These are phyloP conservation scores for Epichloe glyceriae DNA, from an alignment of 2,329 filamentous ascomycete species.

Conservation along the genomic window DNA sequence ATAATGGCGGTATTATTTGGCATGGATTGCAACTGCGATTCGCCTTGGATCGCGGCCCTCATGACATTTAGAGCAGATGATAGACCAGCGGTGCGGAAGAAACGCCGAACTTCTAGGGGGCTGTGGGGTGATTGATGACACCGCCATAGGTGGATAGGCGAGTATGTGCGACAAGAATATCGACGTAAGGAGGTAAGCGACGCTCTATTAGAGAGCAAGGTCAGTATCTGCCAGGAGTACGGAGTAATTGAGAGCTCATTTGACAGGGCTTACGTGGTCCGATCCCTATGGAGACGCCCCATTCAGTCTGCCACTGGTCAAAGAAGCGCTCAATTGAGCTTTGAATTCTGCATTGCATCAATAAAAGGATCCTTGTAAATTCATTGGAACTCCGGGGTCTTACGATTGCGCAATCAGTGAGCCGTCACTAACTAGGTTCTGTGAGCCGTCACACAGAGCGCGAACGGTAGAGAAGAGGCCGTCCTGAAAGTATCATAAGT, in stretches of 20 bases:
- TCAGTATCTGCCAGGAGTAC: neutral
- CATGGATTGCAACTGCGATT: slow-evolving; percentile 58
- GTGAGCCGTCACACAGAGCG: slow-evolving; percentile 45
- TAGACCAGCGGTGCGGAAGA: slow-evolving; percentile 58
- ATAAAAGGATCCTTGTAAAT: neutral
- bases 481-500: slow-evolving; percentile 23
- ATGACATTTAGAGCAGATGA: slow-evolving; percentile 64
- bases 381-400: neutral
- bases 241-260: no score
- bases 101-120: slow-evolving; percentile 57
- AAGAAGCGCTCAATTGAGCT: slow-evolving; percentile 53
- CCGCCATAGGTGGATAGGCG: slow-evolving; percentile 61
- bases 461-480: slow-evolving; percentile 44
- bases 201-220: slow-evolving; percentile 17
- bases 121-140: slow-evolving; percentile 62
- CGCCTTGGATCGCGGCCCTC: slow-evolving; percentile 59
- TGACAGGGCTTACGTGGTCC: slow-evolving; percentile 27
- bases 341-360: slow-evolving; percentile 26
- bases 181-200: slow-evolving; percentile 57
- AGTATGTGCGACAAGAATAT: slow-evolving; percentile 61
- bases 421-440: slow-evolving; percentile 34
- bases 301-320: slow-evolving; percentile 49
- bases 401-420: slow-evolving; percentile 37
- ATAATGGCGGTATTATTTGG: slow-evolving; percentile 69
- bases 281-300: slow-evolving; percentile 43